Percentiles rank a stretch among this genome's conserved stretches.
phyloP scores from a whole-genome alignment of 2,329 filamentous ascomycete species.

The Neurospora sp. region DNA sequence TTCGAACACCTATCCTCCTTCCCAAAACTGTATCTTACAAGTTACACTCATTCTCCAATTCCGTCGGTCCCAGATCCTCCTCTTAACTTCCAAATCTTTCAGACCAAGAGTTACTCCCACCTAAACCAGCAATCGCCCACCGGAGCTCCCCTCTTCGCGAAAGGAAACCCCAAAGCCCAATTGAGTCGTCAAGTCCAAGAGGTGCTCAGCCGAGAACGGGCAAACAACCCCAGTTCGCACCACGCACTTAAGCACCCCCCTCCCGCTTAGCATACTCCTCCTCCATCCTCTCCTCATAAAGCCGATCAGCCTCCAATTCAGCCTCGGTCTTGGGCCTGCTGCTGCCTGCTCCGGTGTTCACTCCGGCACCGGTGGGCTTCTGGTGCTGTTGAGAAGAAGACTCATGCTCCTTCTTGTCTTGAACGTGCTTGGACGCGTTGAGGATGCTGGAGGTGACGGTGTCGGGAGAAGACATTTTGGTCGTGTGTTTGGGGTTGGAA shows the following conservation, averaged over 20 bases:
- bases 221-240: not conserved
- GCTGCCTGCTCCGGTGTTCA: constrained; percentile 37
- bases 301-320: constrained; percentile 37
- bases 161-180: not conserved
- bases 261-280: constrained; percentile 47
- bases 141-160: not conserved
- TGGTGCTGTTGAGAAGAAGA: not conserved
- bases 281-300: constrained; percentile 44
- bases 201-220: too few relatives aligned
- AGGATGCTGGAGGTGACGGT: not conserved
- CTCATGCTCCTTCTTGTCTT: not conserved
- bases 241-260: constrained; percentile 31
- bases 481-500: not conserved
- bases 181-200: too few relatives aligned
- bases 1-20: not conserved
- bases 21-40: not conserved
- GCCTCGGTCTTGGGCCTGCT: constrained; percentile 38
- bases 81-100: not conserved
- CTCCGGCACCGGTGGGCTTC: constrained; percentile 31
- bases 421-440: not conserved
- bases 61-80: not conserved
- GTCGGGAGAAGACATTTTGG: not conserved
- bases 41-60: not conserved
- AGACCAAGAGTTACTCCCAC: not conserved
- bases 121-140: not conserved